phyloP scores from a whole-genome alignment of 176 grass and related monocot genomes.

The Lolium rigidum region DNA sequence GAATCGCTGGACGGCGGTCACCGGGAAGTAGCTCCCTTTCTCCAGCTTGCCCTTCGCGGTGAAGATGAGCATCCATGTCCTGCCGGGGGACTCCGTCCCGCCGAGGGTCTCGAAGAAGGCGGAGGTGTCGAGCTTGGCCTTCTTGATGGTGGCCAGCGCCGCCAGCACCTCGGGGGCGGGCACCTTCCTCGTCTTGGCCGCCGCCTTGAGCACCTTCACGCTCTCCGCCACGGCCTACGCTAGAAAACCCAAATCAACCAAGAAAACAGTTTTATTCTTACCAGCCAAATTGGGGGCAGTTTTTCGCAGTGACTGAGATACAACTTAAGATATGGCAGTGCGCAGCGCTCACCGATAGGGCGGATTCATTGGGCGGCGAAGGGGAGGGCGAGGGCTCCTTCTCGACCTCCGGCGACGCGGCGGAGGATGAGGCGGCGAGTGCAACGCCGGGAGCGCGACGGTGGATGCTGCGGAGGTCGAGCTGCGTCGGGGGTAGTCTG shows the following conservation, averaged over 20 bases:
- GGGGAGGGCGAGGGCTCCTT: conserved; percentile 23
- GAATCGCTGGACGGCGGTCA: conserved; percentile 88
- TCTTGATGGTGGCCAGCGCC: conserved; percentile 76
- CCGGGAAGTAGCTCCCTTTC: conserved; percentile 86
- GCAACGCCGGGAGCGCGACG: conserved; percentile 23
- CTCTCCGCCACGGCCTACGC: conserved; percentile 65
- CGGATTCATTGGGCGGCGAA: background rate
- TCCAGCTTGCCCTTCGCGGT: conserved; percentile 77
- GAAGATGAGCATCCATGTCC: conserved; percentile 99
- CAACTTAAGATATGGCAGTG: background rate
- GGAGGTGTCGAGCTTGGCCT: conserved; percentile 70
- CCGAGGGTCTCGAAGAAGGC: conserved; percentile 80
- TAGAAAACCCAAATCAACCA: conserved; percentile 12
- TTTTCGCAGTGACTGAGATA: too few species aligned
- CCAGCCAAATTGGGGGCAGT: background rate
- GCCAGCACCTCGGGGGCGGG: conserved; percentile 64
- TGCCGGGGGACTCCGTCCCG: conserved; percentile 79
- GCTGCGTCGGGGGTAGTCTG: background rate
- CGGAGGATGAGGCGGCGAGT: conserved; percentile 29
- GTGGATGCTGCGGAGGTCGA: background rate
- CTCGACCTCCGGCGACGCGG: conserved; percentile 47
- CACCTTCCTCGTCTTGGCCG: conserved; percentile 79
- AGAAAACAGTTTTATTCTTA: background rate
- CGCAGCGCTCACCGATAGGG: conserved; percentile 32
- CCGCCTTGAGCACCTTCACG: conserved; percentile 81